A percentile compares a stretch with the other conserved stretches of the same genome.
Evolutionary conservation across 306 rosid genomes (phyloP).

Genomic region (Casuarina equisetifolia): DNA sequence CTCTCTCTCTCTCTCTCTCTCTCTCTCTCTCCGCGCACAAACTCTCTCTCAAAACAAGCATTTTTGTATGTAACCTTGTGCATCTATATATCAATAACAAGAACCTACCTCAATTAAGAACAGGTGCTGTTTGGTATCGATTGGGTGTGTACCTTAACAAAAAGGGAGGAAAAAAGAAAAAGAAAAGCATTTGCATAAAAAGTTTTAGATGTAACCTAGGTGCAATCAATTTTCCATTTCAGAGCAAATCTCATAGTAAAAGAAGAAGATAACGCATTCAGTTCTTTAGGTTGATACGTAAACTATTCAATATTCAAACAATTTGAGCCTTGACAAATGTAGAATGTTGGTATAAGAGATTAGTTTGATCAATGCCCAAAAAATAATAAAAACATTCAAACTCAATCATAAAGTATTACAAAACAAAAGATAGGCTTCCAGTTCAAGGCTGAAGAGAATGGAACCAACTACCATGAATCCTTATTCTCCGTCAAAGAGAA

Average conservation of each 20-base stretch:
- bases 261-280: background rate
- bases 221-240: background rate
- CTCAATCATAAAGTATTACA: constrained; percentile 27
- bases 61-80: too few relatives aligned
- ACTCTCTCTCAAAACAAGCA: too few relatives aligned
- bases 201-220: background rate
- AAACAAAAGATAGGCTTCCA: constrained; percentile 37
- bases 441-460: constrained; percentile 30
- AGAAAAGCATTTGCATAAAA: too few relatives aligned
- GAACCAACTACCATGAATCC: constrained; percentile 38
- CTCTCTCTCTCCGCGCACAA: too few relatives aligned
- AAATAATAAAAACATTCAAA: constrained; percentile 18
- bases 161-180: too few relatives aligned
- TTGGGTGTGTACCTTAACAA: too few relatives aligned
- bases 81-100: too few relatives aligned
- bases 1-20: background rate
- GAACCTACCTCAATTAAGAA: too few relatives aligned
- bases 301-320: background rate
- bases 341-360: background rate
- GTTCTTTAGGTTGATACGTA: background rate
- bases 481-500: constrained; percentile 25
- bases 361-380: constrained; percentile 14
- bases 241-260: background rate
- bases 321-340: background rate
- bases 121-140: too few relatives aligned